phyloP scores from a whole-genome alignment of 768 basidiomycete species.

The Hericium coralloides region DNA sequence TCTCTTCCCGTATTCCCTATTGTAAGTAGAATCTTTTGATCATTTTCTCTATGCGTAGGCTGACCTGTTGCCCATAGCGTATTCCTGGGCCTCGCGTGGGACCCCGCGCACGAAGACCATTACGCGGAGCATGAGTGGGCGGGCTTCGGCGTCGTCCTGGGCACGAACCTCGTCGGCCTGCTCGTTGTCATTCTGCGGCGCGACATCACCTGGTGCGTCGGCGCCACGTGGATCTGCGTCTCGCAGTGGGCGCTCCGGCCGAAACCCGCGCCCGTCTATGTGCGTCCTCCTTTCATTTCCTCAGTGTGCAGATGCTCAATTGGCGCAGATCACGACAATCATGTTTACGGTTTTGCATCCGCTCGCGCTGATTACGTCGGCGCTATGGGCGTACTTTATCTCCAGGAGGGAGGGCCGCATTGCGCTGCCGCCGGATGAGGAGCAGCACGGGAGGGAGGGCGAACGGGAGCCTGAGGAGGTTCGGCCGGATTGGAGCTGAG shows the following conservation, averaged over 20 bases:
- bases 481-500: conserved; percentile 9
- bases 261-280: conserved; percentile 58
- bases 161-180: conserved; percentile 44
- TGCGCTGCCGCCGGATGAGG: conserved; percentile 33
- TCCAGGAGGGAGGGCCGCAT: conserved; percentile 28
- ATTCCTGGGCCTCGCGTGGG: conserved; percentile 55
- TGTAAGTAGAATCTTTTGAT: conserved; percentile 25
- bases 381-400: conserved; percentile 28
- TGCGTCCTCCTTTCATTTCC: conserved; percentile 26
- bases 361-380: conserved; percentile 39
- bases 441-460: neutral
- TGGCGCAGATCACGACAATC: conserved; percentile 44
- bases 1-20: conserved; percentile 54
- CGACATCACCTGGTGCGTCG: conserved; percentile 70
- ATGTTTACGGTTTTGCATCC: conserved; percentile 63
- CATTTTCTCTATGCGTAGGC: conserved; percentile 35
- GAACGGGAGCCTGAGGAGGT: neutral
- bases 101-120: conserved; percentile 42
- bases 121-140: conserved; percentile 58
- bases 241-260: conserved; percentile 53
- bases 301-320: neutral
- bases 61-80: conserved; percentile 36
- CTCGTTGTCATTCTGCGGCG: conserved; percentile 44
- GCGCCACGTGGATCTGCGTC: conserved; percentile 65
- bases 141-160: conserved; percentile 60